Conservation (phyloP, 75 land plant genomes). For the Pinus tabuliformis region DNA sequence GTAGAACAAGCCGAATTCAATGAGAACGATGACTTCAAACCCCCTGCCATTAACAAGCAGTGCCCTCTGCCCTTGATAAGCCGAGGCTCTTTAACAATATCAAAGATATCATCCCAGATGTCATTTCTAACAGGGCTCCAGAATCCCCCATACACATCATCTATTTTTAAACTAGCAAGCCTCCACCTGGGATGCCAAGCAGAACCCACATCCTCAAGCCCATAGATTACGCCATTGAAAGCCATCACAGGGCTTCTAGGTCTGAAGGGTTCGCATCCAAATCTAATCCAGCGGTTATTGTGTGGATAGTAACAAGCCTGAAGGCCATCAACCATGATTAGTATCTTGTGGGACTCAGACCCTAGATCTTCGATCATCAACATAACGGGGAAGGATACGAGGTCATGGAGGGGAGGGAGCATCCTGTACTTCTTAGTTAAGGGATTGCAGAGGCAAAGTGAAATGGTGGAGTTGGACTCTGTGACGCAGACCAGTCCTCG, state of each 20-base stretch:
- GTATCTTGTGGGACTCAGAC: neutral
- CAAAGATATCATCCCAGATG: conserved; percentile 68
- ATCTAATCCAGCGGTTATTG: conserved; percentile 17
- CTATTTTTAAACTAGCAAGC: conserved; percentile 30
- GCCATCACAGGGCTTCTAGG: conserved; percentile 51
- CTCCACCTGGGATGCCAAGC: conserved; percentile 70
- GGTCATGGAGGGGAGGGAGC: conserved; percentile 24
- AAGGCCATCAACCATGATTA: conserved; percentile 10
- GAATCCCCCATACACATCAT: conserved; percentile 1
- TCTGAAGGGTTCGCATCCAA: conserved; percentile 27
- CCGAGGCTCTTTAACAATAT: conserved; percentile 55
- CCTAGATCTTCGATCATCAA: neutral
- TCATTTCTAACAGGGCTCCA: conserved; percentile 44
- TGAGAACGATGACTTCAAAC: conserved; percentile 38
- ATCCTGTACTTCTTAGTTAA: conserved; percentile 24
- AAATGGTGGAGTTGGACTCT: conserved; percentile 19
- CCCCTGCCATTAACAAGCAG: conserved; percentile 49
- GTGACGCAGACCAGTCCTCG: conserved; percentile 37
- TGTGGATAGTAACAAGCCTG: conserved; percentile 17
- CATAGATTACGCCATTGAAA: conserved; percentile 25
- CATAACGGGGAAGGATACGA: conserved; percentile 25
- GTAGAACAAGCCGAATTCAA: conserved; percentile 46
- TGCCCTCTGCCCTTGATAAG: conserved; percentile 33
- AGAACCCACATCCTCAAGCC: conserved; percentile 57
- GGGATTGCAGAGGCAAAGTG: conserved; percentile 48